Evolutionary conservation across 768 basidiomycete species (phyloP).

Genomic region (Tricholoma saponaceum): DNA sequence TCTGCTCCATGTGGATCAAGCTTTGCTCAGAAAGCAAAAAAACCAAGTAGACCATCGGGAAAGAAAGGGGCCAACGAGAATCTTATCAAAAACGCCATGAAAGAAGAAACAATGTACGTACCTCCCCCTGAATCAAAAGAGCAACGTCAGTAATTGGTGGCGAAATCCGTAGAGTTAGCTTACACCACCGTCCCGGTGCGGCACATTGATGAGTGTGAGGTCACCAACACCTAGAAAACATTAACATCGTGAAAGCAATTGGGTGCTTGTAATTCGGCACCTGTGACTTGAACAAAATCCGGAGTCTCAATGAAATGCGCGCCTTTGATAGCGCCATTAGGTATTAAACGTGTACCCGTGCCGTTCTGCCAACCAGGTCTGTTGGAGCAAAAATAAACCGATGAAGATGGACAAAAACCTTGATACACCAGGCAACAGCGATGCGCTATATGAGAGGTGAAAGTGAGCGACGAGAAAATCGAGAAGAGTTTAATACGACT

Average conservation of each 20-base stretch:
- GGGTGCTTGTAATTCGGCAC: conserved; percentile 21
- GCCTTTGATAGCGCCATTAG: conserved; percentile 61
- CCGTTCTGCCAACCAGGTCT: conserved; percentile 33
- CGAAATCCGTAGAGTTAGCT: not conserved
- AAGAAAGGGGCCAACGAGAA: not conserved
- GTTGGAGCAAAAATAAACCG: not conserved
- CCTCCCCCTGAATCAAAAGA: conserved; percentile 8
- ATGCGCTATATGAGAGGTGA: conserved; percentile 25
- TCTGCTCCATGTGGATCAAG: conserved; percentile 69
- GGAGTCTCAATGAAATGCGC: conserved; percentile 70
- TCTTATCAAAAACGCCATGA: not conserved
- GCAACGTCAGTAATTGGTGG: not conserved
- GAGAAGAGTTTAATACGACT: not conserved
- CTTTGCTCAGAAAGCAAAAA: conserved; percentile 25
- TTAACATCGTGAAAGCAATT: not conserved
- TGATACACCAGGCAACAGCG: conserved; percentile 42
- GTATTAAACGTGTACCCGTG: conserved; percentile 65
- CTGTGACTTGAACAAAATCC: conserved; percentile 62
- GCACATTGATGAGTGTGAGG: conserved; percentile 53
- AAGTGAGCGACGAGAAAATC: conserved; percentile 7
- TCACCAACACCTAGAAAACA: conserved; percentile 50
- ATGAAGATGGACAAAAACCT: conserved; percentile 19
- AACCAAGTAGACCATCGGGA: not conserved
- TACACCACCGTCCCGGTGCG: conserved; percentile 49
- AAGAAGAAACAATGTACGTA: not conserved